A percentile compares a stretch with the other conserved stretches of the same genome.
Conservation (phyloP, 129 eudicot species). For the Tagetes erecta region DNA sequence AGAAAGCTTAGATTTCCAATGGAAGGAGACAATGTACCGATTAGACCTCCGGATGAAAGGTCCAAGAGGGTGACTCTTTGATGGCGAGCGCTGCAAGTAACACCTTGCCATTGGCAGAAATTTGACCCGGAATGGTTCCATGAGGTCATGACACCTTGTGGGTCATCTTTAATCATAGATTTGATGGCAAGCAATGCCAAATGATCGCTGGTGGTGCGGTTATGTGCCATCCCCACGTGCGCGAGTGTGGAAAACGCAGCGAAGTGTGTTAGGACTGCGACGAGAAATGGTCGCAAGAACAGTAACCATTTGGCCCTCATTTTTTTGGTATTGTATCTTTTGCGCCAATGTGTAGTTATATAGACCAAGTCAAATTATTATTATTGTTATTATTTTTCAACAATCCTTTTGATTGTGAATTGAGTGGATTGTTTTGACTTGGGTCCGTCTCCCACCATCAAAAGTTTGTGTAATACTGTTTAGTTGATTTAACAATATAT, state of each 20-base stretch:
- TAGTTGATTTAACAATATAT: too few relatives aligned
- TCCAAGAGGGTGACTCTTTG: not conserved
- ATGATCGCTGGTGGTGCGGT: not conserved
- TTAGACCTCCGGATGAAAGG: not conserved
- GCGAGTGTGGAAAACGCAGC: not conserved
- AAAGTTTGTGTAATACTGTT: too few relatives aligned
- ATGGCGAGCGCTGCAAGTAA: not conserved
- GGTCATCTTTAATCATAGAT: not conserved
- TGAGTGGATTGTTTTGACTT: not conserved
- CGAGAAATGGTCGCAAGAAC: not conserved
- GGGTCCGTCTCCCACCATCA: too few relatives aligned
- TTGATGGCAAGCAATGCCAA: not conserved
- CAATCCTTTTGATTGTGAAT: not conserved
- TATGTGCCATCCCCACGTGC: not conserved
- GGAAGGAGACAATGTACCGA: not conserved
- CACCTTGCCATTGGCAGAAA: not conserved
- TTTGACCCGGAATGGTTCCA: not conserved
- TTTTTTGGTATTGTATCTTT: not conserved
- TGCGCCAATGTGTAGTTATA: not conserved
- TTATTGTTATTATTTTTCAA: too few relatives aligned
- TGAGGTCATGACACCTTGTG: not conserved
- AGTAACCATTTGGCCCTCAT: not conserved
- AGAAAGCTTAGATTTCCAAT: constrained; percentile 1
- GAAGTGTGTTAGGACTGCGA: not conserved
- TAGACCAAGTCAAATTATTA: not conserved